Percentiles rank a stretch among this genome's conserved stretches.
Conservation (phyloP, 23 red algal species). For the Gracilaria domingensis region DNA sequence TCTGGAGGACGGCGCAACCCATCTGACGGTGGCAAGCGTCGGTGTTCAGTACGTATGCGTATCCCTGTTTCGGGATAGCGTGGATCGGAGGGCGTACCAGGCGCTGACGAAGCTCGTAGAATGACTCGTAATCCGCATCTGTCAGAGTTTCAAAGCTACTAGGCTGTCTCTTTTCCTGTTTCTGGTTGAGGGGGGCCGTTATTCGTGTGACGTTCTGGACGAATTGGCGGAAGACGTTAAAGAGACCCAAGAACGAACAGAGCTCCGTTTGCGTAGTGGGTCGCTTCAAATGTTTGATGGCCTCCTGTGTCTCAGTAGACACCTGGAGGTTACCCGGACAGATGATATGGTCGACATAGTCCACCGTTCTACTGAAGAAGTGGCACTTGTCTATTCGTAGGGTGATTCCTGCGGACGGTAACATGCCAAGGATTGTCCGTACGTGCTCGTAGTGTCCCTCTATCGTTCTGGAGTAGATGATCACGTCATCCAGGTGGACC, state of each 20-base stretch:
- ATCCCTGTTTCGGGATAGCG: background rate
- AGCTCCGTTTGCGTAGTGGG: slow-evolving; percentile 43
- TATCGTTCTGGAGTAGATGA: slow-evolving; percentile 31
- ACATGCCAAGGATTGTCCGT: background rate
- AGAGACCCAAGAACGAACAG: slow-evolving; percentile 39
- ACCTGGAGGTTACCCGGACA: slow-evolving; percentile 33
- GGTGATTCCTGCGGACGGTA: background rate
- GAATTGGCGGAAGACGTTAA: slow-evolving; percentile 52
- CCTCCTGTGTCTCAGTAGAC: background rate
- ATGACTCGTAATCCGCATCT: slow-evolving; percentile 5
- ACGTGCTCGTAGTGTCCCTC: slow-evolving; percentile 6
- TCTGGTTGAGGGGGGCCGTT: background rate
- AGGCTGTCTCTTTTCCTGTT: background rate
- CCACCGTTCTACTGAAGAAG: slow-evolving; percentile 30
- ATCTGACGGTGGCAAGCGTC: slow-evolving; percentile 30
- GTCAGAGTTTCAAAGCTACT: background rate
- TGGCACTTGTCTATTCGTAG: slow-evolving; percentile 46
- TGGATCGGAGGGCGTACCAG: slow-evolving; percentile 22
- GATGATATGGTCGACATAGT: slow-evolving; percentile 59
- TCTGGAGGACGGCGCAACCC: slow-evolving; percentile 7
- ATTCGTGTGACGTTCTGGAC: slow-evolving; percentile 33
- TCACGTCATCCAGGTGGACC: slow-evolving; percentile 59
- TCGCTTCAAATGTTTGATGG: background rate
- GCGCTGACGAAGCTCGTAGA: background rate
- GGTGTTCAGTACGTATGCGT: slow-evolving; percentile 21